These are phyloP conservation scores for Cerrena zonata DNA, from an alignment of 1,284 basidiomycete species.

Conservation along the genomic window DNA sequence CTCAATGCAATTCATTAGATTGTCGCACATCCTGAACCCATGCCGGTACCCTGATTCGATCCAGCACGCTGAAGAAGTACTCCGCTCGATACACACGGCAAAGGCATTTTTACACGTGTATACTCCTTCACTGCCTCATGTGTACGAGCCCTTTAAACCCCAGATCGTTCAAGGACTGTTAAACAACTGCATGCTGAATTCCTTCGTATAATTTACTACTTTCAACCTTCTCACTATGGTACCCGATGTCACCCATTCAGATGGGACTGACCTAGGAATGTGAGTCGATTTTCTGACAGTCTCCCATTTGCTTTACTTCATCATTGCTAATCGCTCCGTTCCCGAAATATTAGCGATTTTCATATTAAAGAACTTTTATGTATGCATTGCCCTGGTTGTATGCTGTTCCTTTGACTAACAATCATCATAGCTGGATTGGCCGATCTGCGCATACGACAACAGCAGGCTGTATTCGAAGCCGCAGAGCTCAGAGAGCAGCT, in stretches of 20 bases:
- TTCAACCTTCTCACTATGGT: not conserved
- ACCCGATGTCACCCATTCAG: not conserved
- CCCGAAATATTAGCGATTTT: not conserved
- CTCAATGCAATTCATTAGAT: not conserved
- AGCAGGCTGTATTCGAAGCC: not conserved
- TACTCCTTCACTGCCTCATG: not conserved
- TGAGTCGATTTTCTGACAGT: not conserved
- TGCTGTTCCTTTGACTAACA: not conserved
- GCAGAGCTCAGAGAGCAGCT: not conserved
- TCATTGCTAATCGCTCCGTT: not conserved
- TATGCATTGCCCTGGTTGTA: not conserved
- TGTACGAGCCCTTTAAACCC: not conserved
- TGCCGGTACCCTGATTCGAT: not conserved
- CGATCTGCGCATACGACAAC: not conserved
- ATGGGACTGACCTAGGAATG: not conserved
- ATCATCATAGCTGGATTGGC: not conserved
- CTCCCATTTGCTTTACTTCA: not conserved
- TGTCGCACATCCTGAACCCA: not conserved
- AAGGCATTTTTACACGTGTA: not conserved
- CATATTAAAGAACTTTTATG: conserved; percentile 1
- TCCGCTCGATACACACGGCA: not conserved
- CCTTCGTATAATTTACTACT: not conserved
- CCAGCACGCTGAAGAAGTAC: not conserved
- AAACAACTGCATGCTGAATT: too few relatives aligned
- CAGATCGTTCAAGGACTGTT: too few relatives aligned